Conservation (phyloP, 1,139 yeast species). For the Wickerhamiella infanticola region DNA sequence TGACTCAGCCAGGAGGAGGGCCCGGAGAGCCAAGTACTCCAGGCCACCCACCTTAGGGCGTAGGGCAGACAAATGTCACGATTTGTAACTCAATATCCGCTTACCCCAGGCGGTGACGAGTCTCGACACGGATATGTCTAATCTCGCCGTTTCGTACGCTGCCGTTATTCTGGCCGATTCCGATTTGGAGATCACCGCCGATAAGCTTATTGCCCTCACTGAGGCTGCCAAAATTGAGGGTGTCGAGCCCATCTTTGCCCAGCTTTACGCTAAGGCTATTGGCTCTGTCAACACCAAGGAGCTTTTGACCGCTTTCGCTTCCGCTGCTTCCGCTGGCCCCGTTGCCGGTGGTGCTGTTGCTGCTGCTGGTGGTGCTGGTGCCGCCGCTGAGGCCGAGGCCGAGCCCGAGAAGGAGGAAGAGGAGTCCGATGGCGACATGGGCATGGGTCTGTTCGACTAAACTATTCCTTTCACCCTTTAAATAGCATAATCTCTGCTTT, state of each 20-base stretch:
- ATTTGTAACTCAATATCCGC: neutral
- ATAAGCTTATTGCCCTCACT: conserved; percentile 68
- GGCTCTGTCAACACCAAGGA: conserved; percentile 94
- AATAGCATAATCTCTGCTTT: neutral
- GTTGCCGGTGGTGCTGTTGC: conserved; percentile 40
- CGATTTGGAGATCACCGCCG: conserved; percentile 81
- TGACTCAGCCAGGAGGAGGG: neutral
- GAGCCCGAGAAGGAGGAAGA: conserved; percentile 12
- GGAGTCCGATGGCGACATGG: conserved; percentile 17
- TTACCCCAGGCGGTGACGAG: neutral
- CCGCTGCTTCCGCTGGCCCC: conserved; percentile 55
- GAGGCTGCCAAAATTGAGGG: conserved; percentile 70
- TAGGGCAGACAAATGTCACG: neutral
- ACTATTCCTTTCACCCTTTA: neutral
- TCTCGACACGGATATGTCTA: conserved; percentile 26
- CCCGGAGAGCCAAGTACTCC: too few species aligned
- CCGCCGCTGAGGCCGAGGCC: conserved; percentile 33
- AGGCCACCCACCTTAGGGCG: neutral
- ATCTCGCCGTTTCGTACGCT: conserved; percentile 63
- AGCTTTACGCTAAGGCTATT: conserved; percentile 88
- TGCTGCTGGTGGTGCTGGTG: conserved; percentile 43
- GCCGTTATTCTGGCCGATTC: conserved; percentile 95
- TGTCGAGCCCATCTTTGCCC: conserved; percentile 80
- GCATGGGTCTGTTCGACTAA: conserved; percentile 12
- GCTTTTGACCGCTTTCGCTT: conserved; percentile 48